Evolutionary conservation across 805 yeast genomes (phyloP), one percentile per base, ranked within the genome.

Genomic region (Teunomyces atbi): DNA sequence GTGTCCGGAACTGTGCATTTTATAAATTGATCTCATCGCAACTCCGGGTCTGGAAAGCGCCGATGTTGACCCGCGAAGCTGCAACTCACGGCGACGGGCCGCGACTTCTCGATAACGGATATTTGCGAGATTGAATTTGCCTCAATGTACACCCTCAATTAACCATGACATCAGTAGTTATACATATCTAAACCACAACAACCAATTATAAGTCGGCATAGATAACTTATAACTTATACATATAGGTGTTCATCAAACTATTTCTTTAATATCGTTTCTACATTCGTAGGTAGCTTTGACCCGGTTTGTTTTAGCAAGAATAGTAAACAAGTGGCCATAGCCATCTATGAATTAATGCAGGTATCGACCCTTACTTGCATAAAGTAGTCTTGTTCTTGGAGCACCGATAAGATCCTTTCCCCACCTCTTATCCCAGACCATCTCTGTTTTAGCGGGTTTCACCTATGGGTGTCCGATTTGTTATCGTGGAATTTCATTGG

Each of bases 61-160:
- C 37, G 37, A 34, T 34, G 13, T 12, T 23, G 39, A 16, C n/a
- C 15, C 39, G 39, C 39, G 39, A 40, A 29, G 38, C 12, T 37
- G 42, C 46, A 42, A 37, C 34, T 29, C 19, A 41, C 42, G 30
- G 39, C 46, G 49, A 42, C 39, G 46, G 42, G 42, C 46, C 46
- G 45, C 42, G 34, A 28, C 36, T 39, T 12, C 26, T 34, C 37
- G 26, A 34, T 36, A 36, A 36, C 39, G 39, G 39, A 34, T 15
- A 21, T 36, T 21, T 20, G 28, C 39, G 28, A 21, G 23, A 12
- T 1, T 6, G 39, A 36, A 20, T 36, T 15, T 23, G 18, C 46
- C 41, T 26, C 42, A 42, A 36, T 10, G 27, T 8, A 21, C 28
- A 18, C 28, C 38, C 15, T 15, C 4, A 12, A 37, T 37, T 16